These are phyloP conservation scores for Nadsonia commutata DNA, from an alignment of 1,139 yeast species.

Conservation along the genomic window DNA sequence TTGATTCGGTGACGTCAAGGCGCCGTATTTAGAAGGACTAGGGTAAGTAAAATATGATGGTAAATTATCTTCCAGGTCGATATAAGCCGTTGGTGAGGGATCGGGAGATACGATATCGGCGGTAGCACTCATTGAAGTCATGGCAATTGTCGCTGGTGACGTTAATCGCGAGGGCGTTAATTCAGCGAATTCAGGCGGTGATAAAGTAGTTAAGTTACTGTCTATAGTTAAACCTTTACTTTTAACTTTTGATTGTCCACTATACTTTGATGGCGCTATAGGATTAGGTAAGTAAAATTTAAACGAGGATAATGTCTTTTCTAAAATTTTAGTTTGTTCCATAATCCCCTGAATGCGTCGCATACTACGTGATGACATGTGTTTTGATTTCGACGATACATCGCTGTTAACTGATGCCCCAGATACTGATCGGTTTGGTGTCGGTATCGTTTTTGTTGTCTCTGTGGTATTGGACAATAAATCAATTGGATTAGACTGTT, in stretches of 20 bases:
- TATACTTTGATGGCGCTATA: not conserved
- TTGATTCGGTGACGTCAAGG: too few species aligned
- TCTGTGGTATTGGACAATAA: not conserved
- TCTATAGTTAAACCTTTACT: too few species aligned
- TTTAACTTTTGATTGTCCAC: too few species aligned
- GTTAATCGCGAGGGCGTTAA: not conserved
- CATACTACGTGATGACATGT: not conserved
- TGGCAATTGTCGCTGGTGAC: not conserved
- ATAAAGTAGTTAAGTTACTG: too few species aligned
- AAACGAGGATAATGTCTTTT: not conserved
- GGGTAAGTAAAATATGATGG: too few species aligned
- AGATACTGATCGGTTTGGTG: too few species aligned
- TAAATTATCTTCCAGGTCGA: too few species aligned
- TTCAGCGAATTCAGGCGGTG: too few species aligned
- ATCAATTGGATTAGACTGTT: not conserved
- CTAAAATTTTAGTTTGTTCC: not conserved
- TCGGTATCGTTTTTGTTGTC: too few species aligned
- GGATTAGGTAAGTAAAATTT: not conserved
- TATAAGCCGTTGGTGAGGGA: not conserved
- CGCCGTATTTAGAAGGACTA: too few species aligned
- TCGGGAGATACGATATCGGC: not conserved
- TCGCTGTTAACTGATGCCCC: too few species aligned
- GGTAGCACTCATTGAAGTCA: not conserved
- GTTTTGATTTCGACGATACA: not conserved
- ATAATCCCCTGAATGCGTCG: not conserved